These are phyloP conservation scores for Epichloe hybrida DNA, from an alignment of 2,329 filamentous ascomycete genomes.

Conservation along the genomic window DNA sequence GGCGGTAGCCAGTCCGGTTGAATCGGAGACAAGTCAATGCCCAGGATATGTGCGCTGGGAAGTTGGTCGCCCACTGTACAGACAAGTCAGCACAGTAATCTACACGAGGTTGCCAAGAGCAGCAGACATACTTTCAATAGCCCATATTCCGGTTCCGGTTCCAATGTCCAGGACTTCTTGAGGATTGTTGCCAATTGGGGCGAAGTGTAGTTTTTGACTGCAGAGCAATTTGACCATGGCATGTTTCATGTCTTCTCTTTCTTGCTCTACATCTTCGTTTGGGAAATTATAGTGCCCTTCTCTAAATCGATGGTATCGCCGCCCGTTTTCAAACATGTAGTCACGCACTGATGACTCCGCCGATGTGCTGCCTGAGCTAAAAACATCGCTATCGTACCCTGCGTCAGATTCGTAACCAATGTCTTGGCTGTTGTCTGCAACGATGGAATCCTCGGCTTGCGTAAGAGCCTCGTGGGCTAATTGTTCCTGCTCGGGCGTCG, in stretches of 20 bases:
- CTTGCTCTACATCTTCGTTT: slow-evolving; percentile 47
- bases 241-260: slow-evolving; percentile 44
- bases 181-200: slow-evolving; percentile 32
- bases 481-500: slow-evolving; percentile 21
- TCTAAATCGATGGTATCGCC: slow-evolving; percentile 42
- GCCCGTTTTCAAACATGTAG: slow-evolving; percentile 43
- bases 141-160: slow-evolving; percentile 46
- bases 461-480: slow-evolving; percentile 22
- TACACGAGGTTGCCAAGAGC: too few relatives aligned
- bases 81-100: not conserved
- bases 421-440: slow-evolving; percentile 17
- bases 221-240: slow-evolving; percentile 36
- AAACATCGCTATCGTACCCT: slow-evolving; percentile 24
- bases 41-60: slow-evolving; percentile 28
- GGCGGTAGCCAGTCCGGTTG: slow-evolving; percentile 39
- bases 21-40: slow-evolving; percentile 34
- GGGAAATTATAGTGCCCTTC: slow-evolving; percentile 44
- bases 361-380: slow-evolving; percentile 24
- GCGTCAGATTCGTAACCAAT: slow-evolving; percentile 17
- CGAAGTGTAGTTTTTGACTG: slow-evolving; percentile 35
- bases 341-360: slow-evolving; percentile 30
- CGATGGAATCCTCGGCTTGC: slow-evolving; percentile 23
- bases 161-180: slow-evolving; percentile 42
- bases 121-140: slow-evolving; percentile 33
- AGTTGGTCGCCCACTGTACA: slow-evolving; percentile 31